Evolutionary conservation across 257 asterid genomes (phyloP).

Genomic region (Solanum lycopersicoides): DNA sequence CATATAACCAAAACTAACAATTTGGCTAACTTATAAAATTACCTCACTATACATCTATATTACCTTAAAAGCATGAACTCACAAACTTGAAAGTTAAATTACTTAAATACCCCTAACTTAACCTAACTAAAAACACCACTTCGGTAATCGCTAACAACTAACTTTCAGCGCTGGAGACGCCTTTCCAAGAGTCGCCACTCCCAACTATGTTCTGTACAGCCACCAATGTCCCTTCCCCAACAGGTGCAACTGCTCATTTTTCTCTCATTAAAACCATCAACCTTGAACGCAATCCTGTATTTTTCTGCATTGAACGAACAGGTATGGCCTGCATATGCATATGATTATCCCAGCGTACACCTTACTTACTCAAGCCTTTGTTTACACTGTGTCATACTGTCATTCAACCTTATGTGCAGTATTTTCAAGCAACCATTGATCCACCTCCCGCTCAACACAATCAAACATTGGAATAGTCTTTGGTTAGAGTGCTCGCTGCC

Average conservation of each 20-base stretch:
- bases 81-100: neutral
- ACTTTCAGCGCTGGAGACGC: neutral
- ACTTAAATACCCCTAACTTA: neutral
- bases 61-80: neutral
- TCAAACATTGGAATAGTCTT: neutral
- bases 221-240: neutral
- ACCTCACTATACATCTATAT: neutral
- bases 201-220: neutral
- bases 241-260: neutral
- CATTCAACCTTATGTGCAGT: neutral
- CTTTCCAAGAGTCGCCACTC: neutral
- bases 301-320: neutral
- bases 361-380: neutral
- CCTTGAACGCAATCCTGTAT: neutral
- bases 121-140: neutral
- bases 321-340: neutral
- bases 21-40: neutral
- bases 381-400: neutral
- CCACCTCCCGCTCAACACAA: neutral
- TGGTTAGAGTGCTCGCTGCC: neutral
- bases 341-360: neutral
- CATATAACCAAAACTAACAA: neutral
- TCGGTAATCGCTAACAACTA: neutral
- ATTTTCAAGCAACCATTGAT: neutral
- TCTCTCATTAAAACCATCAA: neutral